Evolutionary conservation across 441 rosid species (phyloP).

Genomic region (Gossypium gossypioides): DNA sequence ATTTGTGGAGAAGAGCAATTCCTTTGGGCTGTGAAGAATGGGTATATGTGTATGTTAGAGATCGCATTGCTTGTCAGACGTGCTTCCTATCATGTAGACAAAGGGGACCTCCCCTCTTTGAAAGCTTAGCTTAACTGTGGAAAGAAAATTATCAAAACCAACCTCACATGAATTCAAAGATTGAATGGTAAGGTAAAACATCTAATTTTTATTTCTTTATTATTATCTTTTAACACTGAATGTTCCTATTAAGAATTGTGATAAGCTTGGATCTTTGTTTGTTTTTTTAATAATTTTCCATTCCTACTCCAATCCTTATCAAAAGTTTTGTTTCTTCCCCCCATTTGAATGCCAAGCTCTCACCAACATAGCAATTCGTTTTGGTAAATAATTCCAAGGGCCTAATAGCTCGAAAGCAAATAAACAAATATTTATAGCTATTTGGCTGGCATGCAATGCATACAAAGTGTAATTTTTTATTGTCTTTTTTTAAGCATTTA

Average conservation of each 20-base stretch:
- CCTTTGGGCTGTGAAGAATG: slow-evolving; percentile 11
- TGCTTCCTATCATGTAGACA: slow-evolving; percentile 37
- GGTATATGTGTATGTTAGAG: slow-evolving; percentile 27
- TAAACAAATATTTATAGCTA: background rate
- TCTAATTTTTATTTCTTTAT: slow-evolving; percentile 6
- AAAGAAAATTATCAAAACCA: slow-evolving; percentile 25
- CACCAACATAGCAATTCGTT: background rate
- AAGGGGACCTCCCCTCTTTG: slow-evolving; percentile 23
- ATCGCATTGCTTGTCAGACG: slow-evolving; percentile 32
- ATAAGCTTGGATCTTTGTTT: slow-evolving; percentile 23
- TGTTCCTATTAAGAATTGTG: slow-evolving; percentile 24
- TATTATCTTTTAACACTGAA: background rate
- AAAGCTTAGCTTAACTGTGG: slow-evolving; percentile 15
- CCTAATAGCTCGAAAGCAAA: background rate
- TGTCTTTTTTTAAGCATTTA: background rate
- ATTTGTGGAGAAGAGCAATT: slow-evolving; percentile 25
- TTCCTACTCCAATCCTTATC: slow-evolving; percentile 21
- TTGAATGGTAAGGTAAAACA: slow-evolving; percentile 21
- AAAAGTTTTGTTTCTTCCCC: slow-evolving; percentile 2
- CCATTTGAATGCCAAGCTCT: slow-evolving; percentile 10
- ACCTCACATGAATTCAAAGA: slow-evolving; percentile 22
- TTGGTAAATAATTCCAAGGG: background rate
- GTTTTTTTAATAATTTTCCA: slow-evolving; percentile 13
- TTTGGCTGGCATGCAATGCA: background rate
- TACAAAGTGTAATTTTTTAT: background rate